phyloP scores from a whole-genome alignment of 495 filamentous ascomycete species.

The Stereocaulon alpinum region DNA sequence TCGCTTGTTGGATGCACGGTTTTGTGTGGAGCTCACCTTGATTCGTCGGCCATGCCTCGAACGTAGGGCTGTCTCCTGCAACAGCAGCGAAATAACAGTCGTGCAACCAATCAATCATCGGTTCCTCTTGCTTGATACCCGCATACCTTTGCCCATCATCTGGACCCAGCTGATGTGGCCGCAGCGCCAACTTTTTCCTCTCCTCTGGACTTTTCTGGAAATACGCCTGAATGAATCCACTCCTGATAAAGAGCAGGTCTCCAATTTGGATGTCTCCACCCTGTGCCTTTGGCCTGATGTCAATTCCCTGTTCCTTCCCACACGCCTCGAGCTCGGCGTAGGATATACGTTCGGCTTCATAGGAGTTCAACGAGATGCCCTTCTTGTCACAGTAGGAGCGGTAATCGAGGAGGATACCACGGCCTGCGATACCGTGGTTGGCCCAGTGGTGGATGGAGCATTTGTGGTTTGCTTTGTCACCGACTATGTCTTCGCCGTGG shows the following conservation, averaged over 20 bases:
- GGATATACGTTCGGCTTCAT: slow-evolving; percentile 50
- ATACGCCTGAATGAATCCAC: slow-evolving; percentile 53
- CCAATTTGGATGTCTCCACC: slow-evolving; percentile 47
- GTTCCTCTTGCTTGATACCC: slow-evolving; percentile 48
- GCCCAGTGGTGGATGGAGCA: slow-evolving; percentile 43
- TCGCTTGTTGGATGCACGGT: background rate
- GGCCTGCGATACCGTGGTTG: slow-evolving; percentile 43
- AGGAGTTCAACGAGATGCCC: slow-evolving; percentile 44
- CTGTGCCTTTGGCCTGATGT: slow-evolving; percentile 41
- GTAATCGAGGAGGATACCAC: slow-evolving; percentile 52
- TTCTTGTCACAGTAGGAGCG: slow-evolving; percentile 35
- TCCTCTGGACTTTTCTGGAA: slow-evolving; percentile 31
- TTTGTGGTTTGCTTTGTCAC: slow-evolving; percentile 40
- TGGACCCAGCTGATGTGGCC: slow-evolving; percentile 30
- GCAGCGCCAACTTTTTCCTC: slow-evolving; percentile 31
- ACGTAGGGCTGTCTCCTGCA: slow-evolving; percentile 49
- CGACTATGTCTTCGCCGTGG: slow-evolving; percentile 41
- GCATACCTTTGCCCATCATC: slow-evolving; percentile 40
- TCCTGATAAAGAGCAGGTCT: slow-evolving; percentile 60
- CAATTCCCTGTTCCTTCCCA: slow-evolving; percentile 45
- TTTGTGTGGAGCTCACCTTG: slow-evolving; percentile 24
- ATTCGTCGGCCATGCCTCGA: slow-evolving; percentile 49
- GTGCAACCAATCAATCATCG: slow-evolving; percentile 44
- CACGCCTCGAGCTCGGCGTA: slow-evolving; percentile 46
- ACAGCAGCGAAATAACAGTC: slow-evolving; percentile 46